Evolutionary conservation across 2,329 filamentous ascomycete species (phyloP), one percentile per base, ranked within the genome.

Genomic region (Claviceps fusiformis): DNA sequence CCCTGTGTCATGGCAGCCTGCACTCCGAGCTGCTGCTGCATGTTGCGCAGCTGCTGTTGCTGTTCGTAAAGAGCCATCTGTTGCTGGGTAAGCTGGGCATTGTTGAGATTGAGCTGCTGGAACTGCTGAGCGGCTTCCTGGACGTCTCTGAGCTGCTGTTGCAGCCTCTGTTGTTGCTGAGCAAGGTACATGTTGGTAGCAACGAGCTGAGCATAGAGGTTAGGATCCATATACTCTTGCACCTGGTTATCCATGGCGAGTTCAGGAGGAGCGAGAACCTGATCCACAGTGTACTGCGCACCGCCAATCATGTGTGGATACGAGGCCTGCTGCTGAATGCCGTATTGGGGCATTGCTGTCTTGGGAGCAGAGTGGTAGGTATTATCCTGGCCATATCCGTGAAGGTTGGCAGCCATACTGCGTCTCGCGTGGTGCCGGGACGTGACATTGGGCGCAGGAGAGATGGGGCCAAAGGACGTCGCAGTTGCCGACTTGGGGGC

Each of bases 131-230:
- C 86, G 43, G 87, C 87, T 53, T 85, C 83, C 64, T 92, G 93
- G 29, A 96, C 83, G 60, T 76, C 87, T 62, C 89, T 81, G 61
- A 97, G 79, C 73, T 97, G 90, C 73, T 96, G 91, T 72, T 97
- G 91, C 53, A 97, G 82, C 60, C 88, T 86, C 73, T 95, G 90
- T 72, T 97, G 92, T 72, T 95, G 91, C 67, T 95, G 89, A 45
- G 90, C 89, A 52, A 98, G 79, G 66, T 95, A 95, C 67, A 93
- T 74, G 69, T 96, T 95, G 64, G 90, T 95, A 56, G 89, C 87
- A 65, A 96, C 81, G 60, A 97, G 77, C 71, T 95, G 89, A 54
- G 90, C 88, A 62, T 95, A 93, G 54, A 95, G 71, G 58, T 82
- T 85, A 53, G 91, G 89, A 64, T 97, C 93, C 73, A 95, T 87